phyloP scores from a whole-genome alignment of 768 basidiomycete species.

The Naganishia vaughanmartiniae region DNA sequence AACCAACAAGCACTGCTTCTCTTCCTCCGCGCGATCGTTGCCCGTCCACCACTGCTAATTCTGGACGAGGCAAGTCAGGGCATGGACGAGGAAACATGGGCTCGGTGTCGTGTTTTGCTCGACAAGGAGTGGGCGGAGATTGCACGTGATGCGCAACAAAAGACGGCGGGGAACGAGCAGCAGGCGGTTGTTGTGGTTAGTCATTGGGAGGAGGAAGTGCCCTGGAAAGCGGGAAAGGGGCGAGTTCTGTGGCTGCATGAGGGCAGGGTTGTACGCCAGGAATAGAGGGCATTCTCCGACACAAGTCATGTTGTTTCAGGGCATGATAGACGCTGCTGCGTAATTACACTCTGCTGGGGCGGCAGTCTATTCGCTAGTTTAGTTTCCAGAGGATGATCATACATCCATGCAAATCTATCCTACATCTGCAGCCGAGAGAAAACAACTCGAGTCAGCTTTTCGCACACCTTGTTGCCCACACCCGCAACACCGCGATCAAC shows the following conservation, averaged over 20 bases:
- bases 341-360: not conserved
- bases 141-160: slow-evolving; percentile 20
- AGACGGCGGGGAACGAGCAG: slow-evolving; percentile 28
- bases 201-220: slow-evolving; percentile 62
- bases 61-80: slow-evolving; percentile 92
- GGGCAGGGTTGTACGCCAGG: slow-evolving; percentile 13
- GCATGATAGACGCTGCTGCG: not conserved
- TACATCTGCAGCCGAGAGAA: not conserved
- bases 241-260: slow-evolving; percentile 10
- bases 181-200: slow-evolving; percentile 83
- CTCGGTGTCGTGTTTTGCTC: slow-evolving; percentile 64
- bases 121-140: slow-evolving; percentile 53
- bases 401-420: not conserved
- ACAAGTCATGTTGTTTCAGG: not conserved
- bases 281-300: not conserved
- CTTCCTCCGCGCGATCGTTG: slow-evolving; percentile 80
- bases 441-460: not conserved
- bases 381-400: not conserved
- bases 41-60: slow-evolving; percentile 68
- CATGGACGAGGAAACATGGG: slow-evolving; percentile 78
- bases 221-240: slow-evolving; percentile 10
- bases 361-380: not conserved
- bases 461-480: not conserved
- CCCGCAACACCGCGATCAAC: not conserved
- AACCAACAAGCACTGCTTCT: slow-evolving; percentile 79